These are phyloP conservation scores for Trichomonascaceae sp. DNA, from an alignment of 1,139 yeast species.

Conservation along the genomic window DNA sequence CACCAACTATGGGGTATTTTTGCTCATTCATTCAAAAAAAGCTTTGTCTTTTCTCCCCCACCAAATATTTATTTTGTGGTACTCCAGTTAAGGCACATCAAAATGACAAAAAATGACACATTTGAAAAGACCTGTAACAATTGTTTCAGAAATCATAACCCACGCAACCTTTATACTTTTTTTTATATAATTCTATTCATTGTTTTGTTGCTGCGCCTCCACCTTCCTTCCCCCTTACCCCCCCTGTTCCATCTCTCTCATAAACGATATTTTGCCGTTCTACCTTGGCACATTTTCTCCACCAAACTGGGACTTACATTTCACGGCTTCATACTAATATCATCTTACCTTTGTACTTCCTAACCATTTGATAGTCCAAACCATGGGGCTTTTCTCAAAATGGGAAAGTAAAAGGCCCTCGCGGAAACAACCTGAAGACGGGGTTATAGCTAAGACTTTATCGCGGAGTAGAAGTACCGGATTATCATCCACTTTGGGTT, in stretches of 20 bases:
- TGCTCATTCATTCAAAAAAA: background rate
- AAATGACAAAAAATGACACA: background rate
- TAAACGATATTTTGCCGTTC: background rate
- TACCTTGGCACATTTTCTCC: background rate
- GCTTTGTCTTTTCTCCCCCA: background rate
- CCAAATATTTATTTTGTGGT: background rate
- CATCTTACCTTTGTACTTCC: background rate
- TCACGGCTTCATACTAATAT: background rate
- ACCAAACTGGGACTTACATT: background rate
- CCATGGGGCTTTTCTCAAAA: constrained; percentile 5
- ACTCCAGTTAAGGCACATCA: background rate
- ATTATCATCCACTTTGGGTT: constrained; percentile 5
- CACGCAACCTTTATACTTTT: background rate
- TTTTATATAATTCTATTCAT: too few species aligned
- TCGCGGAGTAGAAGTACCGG: background rate
- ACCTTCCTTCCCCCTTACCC: background rate
- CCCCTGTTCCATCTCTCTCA: background rate
- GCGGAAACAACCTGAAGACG: constrained; percentile 4
- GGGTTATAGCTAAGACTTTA: background rate
- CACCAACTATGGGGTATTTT: background rate
- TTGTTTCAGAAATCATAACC: too few species aligned
- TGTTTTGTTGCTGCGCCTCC: too few species aligned
- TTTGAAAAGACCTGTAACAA: background rate
- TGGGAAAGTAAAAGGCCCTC: constrained; percentile 1
- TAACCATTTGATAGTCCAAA: background rate